Conservation (phyloP, 2,329 filamentous ascomycete genomes). For the Aspergillus ruber region DNA sequence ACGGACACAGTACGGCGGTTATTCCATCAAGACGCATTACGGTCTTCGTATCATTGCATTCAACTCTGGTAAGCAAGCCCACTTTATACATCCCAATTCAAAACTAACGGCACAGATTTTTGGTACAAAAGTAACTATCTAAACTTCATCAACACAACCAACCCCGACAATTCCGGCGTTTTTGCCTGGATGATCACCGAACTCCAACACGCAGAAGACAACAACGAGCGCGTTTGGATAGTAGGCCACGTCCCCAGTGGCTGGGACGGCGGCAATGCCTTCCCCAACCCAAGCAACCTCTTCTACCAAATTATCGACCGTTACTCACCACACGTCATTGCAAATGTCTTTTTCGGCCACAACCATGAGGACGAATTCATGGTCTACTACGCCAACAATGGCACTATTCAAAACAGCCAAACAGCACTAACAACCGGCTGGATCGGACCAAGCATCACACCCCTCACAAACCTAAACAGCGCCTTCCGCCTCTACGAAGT, state of each 20-base stretch:
- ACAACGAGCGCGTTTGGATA: conserved; percentile 49
- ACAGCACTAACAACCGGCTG: conserved; percentile 46
- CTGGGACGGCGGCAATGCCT: conserved; percentile 51
- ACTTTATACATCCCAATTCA: neutral
- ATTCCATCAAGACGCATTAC: conserved; percentile 49
- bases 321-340: conserved; percentile 51
- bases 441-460: conserved; percentile 48
- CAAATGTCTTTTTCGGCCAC: conserved; percentile 50
- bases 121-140: conserved; percentile 37
- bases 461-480: conserved; percentile 50
- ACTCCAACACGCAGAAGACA: conserved; percentile 48
- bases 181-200: conserved; percentile 48
- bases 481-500: conserved; percentile 51
- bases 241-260: conserved; percentile 50
- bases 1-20: conserved; percentile 50
- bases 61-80: conserved; percentile 39
- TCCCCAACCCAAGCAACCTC: conserved; percentile 49
- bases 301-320: conserved; percentile 52
- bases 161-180: conserved; percentile 46
- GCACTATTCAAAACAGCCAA: conserved; percentile 34
- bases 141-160: conserved; percentile 47
- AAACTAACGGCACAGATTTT: conserved; percentile 11
- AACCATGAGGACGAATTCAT: conserved; percentile 51
- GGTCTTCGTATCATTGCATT: conserved; percentile 49
- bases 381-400: conserved; percentile 51